Conservation (phyloP, 176 grass and related monocot genomes). For the Paspalum notatum region DNA sequence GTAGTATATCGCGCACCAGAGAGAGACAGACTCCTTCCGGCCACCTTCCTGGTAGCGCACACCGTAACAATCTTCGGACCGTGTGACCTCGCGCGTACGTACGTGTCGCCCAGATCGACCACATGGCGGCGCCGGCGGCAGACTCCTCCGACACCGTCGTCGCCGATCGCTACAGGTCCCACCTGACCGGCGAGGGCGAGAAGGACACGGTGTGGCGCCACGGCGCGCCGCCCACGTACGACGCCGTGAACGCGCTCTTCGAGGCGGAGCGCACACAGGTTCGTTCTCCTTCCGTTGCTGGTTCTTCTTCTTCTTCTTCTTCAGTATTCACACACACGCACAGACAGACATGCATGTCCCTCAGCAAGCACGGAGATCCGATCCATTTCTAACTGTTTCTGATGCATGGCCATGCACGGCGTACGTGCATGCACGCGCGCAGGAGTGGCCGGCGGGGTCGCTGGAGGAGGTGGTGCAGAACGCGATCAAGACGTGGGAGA, state of each 20-base stretch:
- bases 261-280: slow-evolving; percentile 75
- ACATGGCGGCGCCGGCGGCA: slow-evolving; percentile 39
- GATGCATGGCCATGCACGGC: neutral
- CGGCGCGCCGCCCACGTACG: slow-evolving; percentile 74
- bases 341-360: neutral
- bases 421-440: neutral
- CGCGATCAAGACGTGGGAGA: slow-evolving; percentile 97
- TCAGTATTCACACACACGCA: neutral
- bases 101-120: slow-evolving; percentile 15
- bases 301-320: neutral
- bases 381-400: too few relatives aligned
- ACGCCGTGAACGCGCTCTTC: slow-evolving; percentile 86
- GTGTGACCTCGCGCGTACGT: neutral
- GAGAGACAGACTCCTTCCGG: too few relatives aligned
- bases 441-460: slow-evolving; percentile 83
- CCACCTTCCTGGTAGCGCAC: neutral
- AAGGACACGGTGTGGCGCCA: slow-evolving; percentile 76
- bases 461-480: slow-evolving; percentile 93
- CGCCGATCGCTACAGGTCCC: slow-evolving; percentile 70
- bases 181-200: slow-evolving; percentile 75
- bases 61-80: neutral
- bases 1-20: neutral
- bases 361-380: neutral
- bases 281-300: neutral
- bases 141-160: slow-evolving; percentile 22